phyloP scores from a whole-genome alignment of 2,329 filamentous ascomycete species.

The Chalaropsis ovoidea region DNA sequence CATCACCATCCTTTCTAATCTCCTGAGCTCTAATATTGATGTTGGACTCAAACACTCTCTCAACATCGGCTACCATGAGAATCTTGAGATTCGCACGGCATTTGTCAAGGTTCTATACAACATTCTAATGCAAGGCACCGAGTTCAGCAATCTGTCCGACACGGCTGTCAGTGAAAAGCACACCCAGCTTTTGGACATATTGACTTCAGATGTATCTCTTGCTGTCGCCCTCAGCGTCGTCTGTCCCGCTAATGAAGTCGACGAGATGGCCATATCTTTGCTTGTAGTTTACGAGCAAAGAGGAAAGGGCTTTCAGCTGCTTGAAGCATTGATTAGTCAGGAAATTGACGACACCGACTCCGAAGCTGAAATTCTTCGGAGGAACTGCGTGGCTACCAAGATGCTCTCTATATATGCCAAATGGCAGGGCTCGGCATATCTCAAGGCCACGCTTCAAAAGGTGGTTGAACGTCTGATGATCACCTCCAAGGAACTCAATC shows the following conservation, averaged over 20 bases:
- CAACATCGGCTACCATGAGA: conserved; percentile 61
- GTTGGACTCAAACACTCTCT: conserved; percentile 60
- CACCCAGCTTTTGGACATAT: conserved; percentile 51
- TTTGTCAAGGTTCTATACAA: conserved; percentile 62
- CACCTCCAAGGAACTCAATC: conserved; percentile 56
- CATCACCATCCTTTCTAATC: conserved; percentile 57
- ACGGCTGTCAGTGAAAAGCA: conserved; percentile 59
- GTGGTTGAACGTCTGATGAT: conserved; percentile 56
- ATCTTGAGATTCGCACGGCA: conserved; percentile 57
- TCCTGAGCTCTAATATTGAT: conserved; percentile 61
- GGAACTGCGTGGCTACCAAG: conserved; percentile 61
- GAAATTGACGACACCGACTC: conserved; percentile 61
- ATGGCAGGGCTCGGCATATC: conserved; percentile 57
- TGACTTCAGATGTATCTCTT: conserved; percentile 53
- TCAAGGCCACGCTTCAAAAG: conserved; percentile 55
- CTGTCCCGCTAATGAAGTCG: conserved; percentile 57
- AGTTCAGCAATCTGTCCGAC: conserved; percentile 59
- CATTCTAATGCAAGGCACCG: conserved; percentile 60
- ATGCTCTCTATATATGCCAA: conserved; percentile 62
- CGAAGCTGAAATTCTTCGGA: conserved; percentile 56
- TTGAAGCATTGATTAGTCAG: conserved; percentile 57
- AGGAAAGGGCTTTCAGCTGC: conserved; percentile 51
- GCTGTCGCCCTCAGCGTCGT: conserved; percentile 54
- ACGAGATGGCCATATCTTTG: conserved; percentile 57
- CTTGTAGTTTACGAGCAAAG: conserved; percentile 61